Percentiles rank a stretch among this genome's conserved stretches.
phyloP scores from a whole-genome alignment of 106 monocot genomes.

The Acorus gramineus region DNA sequence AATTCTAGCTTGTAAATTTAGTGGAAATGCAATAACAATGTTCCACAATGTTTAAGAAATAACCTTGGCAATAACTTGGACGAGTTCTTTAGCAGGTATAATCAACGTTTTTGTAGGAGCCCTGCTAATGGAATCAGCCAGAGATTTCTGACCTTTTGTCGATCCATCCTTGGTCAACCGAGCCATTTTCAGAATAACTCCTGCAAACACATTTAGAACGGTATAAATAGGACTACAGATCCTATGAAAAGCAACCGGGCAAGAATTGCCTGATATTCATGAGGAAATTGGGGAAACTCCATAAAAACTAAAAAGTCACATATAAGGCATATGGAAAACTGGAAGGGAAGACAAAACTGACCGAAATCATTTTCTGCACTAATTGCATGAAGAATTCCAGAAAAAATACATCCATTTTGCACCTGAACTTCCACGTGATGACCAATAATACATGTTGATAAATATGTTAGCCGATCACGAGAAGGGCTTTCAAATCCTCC shows the following conservation, averaged over 20 bases:
- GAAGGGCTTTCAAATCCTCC: conserved; percentile 30
- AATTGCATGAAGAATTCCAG: conserved; percentile 81
- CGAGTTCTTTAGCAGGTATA: conserved; percentile 78
- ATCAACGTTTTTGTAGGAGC: conserved; percentile 57
- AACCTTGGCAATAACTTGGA: conserved; percentile 94
- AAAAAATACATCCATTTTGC: conserved; percentile 80
- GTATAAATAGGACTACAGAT: background rate
- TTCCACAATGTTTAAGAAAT: background rate
- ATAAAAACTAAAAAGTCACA: background rate
- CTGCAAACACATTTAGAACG: conserved; percentile 24
- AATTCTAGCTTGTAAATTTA: too few species aligned
- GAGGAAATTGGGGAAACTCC: too few species aligned
- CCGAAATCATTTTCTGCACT: conserved; percentile 88
- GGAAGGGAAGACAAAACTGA: conserved; percentile 12
- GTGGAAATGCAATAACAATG: too few species aligned
- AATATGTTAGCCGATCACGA: conserved; percentile 69
- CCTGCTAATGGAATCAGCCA: conserved; percentile 33
- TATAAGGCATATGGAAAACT: background rate
- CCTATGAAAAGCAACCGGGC: background rate
- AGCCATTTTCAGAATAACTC: conserved; percentile 86
- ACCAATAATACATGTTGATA: conserved; percentile 63
- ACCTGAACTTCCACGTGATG: conserved; percentile 76
- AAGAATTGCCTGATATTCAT: too few species aligned
- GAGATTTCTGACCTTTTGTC: conserved; percentile 37
- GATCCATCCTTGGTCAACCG: conserved; percentile 66